Percentiles rank a stretch among this genome's conserved stretches.
Evolutionary conservation across 2,329 filamentous ascomycete species (phyloP).

Genomic region (Fusarium mexicanum): DNA sequence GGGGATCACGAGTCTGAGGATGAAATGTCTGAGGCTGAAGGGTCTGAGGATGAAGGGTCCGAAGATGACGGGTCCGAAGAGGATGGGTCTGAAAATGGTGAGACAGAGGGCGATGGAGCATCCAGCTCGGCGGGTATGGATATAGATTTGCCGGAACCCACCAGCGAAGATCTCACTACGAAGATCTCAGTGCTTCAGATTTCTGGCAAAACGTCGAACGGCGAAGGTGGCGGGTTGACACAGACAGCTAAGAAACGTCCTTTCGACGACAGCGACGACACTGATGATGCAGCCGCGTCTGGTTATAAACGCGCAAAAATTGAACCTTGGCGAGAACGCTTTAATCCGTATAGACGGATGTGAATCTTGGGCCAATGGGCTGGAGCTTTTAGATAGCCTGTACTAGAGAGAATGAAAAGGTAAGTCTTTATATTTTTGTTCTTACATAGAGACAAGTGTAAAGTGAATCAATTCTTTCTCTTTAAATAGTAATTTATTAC

Average conservation of each 20-base stretch:
- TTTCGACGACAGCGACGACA: background rate
- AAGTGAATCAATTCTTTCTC: rapidly evolving
- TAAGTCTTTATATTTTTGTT: too few relatives aligned
- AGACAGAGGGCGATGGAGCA: background rate
- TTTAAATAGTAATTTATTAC: too few relatives aligned
- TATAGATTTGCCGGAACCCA: background rate
- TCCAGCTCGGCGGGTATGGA: background rate
- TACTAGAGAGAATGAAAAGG: rapidly evolving
- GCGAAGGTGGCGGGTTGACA: background rate
- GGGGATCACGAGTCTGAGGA: too few relatives aligned
- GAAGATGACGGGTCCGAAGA: rapidly evolving
- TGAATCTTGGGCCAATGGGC: background rate
- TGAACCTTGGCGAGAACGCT: background rate
- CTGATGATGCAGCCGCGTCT: background rate
- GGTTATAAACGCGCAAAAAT: background rate
- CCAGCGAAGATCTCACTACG: background rate
- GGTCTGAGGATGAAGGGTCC: rapidly evolving
- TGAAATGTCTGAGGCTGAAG: background rate
- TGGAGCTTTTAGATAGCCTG: background rate
- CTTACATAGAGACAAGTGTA: background rate
- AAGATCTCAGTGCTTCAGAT: background rate
- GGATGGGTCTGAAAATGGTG: background rate
- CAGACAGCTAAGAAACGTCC: background rate
- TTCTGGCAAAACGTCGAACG: too few relatives aligned
- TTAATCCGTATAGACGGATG: background rate